Evolutionary conservation across 1,139 yeast genomes (phyloP).

Genomic region (Yamadazyma jaroonii): DNA sequence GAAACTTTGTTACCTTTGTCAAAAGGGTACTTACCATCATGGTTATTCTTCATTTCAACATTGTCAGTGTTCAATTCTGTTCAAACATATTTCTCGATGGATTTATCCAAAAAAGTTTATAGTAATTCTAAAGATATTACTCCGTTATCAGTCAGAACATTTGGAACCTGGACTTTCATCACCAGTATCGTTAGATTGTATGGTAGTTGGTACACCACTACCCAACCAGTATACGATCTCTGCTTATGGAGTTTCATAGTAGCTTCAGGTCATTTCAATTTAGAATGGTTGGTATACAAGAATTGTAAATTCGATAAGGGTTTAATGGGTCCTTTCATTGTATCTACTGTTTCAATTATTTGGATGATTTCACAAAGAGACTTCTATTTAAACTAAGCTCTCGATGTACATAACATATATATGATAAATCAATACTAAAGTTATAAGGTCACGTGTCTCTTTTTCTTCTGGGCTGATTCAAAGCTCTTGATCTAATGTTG

Average conservation of each 20-base stretch:
- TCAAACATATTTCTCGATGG: conserved; percentile 76
- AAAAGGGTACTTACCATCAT: conserved; percentile 41
- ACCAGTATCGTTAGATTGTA: conserved; percentile 82
- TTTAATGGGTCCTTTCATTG: conserved; percentile 80
- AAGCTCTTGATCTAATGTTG: too few relatives aligned
- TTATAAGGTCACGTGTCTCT: too few relatives aligned
- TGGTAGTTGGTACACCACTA: conserved; percentile 69
- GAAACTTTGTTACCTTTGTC: conserved; percentile 24
- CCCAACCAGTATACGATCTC: conserved; percentile 71
- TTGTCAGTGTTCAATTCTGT: conserved; percentile 88
- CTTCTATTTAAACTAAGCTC: conserved; percentile 3
- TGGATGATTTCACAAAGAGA: conserved; percentile 64
- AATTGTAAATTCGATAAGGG: conserved; percentile 89
- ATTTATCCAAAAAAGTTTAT: conserved; percentile 79
- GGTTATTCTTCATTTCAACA: conserved; percentile 64
- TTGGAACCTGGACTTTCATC: conserved; percentile 96
- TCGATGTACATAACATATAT: too few relatives aligned
- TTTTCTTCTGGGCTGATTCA: too few relatives aligned
- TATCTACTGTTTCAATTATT: conserved; percentile 49
- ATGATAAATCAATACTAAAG: too few relatives aligned
- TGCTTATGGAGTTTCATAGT: conserved; percentile 80
- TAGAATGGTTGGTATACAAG: conserved; percentile 77
- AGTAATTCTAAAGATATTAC: conserved; percentile 57
- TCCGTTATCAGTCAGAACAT: conserved; percentile 83
- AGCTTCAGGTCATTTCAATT: conserved; percentile 79